phyloP scores from a whole-genome alignment of 2,329 filamentous ascomycete genomes.

The Rhytidhysteron rufulum region DNA sequence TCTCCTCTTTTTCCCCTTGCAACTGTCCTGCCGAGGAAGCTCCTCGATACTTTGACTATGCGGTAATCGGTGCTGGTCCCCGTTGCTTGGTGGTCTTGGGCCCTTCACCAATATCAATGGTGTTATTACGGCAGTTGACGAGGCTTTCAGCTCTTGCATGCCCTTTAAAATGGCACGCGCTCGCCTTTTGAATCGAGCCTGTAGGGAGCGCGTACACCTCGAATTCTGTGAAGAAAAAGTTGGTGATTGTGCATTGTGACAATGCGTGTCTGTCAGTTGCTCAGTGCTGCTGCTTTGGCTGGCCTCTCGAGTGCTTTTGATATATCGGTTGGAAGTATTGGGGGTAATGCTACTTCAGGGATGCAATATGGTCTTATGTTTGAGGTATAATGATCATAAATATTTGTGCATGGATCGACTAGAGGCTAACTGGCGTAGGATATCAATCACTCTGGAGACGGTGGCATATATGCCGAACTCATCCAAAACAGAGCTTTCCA shows the following conservation, averaged over 20 bases:
- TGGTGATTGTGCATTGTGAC: neutral
- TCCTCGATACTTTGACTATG: no score
- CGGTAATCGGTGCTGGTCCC: no score
- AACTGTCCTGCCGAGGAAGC: no score
- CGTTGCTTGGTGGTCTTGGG: no score
- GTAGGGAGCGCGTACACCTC: no score
- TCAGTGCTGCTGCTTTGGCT: conserved; percentile 5
- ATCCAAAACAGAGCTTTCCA: conserved; percentile 66
- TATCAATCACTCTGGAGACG: conserved; percentile 63
- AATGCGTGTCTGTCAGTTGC: conserved; percentile 6
- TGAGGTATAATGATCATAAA: conserved; percentile 7
- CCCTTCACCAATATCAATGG: no score
- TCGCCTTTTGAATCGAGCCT: neutral
- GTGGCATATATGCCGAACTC: conserved; percentile 65
- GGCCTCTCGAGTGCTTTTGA: conserved; percentile 6
- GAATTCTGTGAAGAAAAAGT: no score
- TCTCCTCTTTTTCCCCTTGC: neutral
- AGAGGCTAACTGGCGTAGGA: conserved; percentile 37
- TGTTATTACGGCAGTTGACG: no score
- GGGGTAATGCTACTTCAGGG: conserved; percentile 11
- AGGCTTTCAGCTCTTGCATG: no score
- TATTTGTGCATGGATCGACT: neutral
- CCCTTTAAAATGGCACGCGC: neutral
- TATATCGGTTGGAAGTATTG: conserved; percentile 9
- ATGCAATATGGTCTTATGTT: conserved; percentile 14